Evolutionary conservation across 768 basidiomycete genomes (phyloP).

Genomic region (Suillus luteus): DNA sequence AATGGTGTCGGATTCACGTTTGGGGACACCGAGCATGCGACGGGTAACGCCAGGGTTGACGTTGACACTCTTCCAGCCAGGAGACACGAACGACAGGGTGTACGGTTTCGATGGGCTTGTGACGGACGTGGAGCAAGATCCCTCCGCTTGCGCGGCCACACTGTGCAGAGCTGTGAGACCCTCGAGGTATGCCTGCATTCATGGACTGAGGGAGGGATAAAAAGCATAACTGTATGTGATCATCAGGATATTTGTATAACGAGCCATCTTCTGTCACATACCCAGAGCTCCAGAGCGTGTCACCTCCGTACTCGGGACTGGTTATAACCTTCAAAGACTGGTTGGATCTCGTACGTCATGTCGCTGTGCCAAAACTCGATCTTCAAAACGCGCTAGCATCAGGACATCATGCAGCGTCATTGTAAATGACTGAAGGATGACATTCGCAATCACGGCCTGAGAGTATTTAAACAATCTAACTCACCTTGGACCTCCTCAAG

Average conservation of each 20-base stretch:
- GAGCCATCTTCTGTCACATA: constrained; percentile 29
- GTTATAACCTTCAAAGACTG: constrained; percentile 76
- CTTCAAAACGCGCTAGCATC: constrained; percentile 65
- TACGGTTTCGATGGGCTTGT: constrained; percentile 65
- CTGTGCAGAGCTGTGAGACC: constrained; percentile 74
- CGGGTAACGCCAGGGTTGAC: constrained; percentile 86
- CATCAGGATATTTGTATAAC: constrained; percentile 14
- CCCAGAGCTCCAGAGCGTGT: constrained; percentile 84
- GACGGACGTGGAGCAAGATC: constrained; percentile 69
- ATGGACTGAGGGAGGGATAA: constrained; percentile 80
- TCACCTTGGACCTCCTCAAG: constrained; percentile 75
- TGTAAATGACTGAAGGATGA: constrained; percentile 60
- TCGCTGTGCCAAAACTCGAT: constrained; percentile 84
- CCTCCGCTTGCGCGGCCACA: constrained; percentile 75
- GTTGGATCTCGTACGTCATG: constrained; percentile 79
- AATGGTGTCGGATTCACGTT: constrained; percentile 78
- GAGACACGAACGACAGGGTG: constrained; percentile 82
- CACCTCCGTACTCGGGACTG: constrained; percentile 71
- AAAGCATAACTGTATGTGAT: constrained; percentile 62
- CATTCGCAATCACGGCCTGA: constrained; percentile 10
- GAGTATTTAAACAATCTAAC: constrained; percentile 20
- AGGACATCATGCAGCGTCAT: constrained; percentile 62
- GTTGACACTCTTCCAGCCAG: constrained; percentile 82
- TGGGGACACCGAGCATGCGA: constrained; percentile 75
- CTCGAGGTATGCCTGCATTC: constrained; percentile 76